Base-by-base conservation (phyloP, 768 basidiomycete genomes). In the Suillus subaureus region DNA sequence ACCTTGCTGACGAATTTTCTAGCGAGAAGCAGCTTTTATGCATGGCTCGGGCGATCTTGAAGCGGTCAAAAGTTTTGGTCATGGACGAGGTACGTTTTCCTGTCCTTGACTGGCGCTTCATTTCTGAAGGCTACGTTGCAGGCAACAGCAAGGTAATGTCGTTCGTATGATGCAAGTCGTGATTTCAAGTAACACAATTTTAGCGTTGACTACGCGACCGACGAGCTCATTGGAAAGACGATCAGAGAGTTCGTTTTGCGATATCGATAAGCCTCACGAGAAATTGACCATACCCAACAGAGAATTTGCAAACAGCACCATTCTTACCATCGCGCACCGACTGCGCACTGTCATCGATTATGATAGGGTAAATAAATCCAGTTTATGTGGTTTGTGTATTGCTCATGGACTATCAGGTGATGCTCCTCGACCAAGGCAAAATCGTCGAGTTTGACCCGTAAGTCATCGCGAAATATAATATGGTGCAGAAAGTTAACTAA, bases 1-100 rank as follows among this genome's bases (percentile, higher is more conserved):
- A 71, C 21, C 16, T n/a, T 67, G 57, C 47, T 64, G 42, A 57
- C 61, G 37, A 23, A 7, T 45, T 16, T 16, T 60, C 13, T 52
- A 88, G 89, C 39, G 90, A 94, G 78, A 93, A 92, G 71, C 93
- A 94, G 75, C 76, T 94, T n/a, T 80, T 94, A 9, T 93, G 93
- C 73, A 93, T 95, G 92, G 93, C 93, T 6, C 83, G 93, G 62
- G 92, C 93, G 2, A 93, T 95, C 66, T 75, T 95, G 31, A 91
- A 91, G 74, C 83, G 90, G 9, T 89, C 91, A 47, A 92, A 85
- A 70, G 81, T 95, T 16, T 76, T 94, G 33, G 84, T 94, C 67
- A 94, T 94, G 93, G 93, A 94, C 70, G 93, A 94, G 77, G 90
- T 88, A 69, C 35, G 83, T 74, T 28, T 51, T 12, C 33, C 13